phyloP scores from a whole-genome alignment of 2,329 filamentous ascomycete genomes.

The Didymella pomorum region DNA sequence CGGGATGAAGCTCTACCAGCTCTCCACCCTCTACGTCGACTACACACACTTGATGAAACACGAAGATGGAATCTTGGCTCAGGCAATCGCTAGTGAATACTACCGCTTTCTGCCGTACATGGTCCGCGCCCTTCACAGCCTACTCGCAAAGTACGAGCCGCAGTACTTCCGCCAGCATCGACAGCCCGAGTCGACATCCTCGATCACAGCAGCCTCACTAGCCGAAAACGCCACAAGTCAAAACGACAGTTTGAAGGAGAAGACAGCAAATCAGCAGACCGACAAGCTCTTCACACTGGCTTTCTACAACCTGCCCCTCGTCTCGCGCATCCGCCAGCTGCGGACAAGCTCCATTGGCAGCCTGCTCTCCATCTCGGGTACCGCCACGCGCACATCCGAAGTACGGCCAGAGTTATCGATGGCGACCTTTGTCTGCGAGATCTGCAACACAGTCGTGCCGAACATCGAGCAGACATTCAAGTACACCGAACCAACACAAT shows the following conservation, averaged over 20 bases:
- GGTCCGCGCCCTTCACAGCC: constrained; percentile 84
- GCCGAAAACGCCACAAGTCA: constrained; percentile 66
- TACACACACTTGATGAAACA: constrained; percentile 82
- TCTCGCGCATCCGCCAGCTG: constrained; percentile 84
- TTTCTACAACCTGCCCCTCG: constrained; percentile 90
- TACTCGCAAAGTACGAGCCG: constrained; percentile 93
- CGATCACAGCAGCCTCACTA: constrained; percentile 72
- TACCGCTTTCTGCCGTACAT: constrained; percentile 95
- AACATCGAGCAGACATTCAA: constrained; percentile 98
- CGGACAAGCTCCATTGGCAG: constrained; percentile 91
- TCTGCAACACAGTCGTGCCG: constrained; percentile 81
- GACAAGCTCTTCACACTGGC: constrained; percentile 94
- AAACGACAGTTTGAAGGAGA: constrained; percentile 66
- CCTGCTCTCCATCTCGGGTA: constrained; percentile 93
- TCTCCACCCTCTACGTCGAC: constrained; percentile 89
- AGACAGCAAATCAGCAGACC: constrained; percentile 91
- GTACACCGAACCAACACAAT: constrained; percentile 96
- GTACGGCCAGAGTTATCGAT: constrained; percentile 92
- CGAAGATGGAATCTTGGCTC: constrained; percentile 81
- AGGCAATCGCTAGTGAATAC: constrained; percentile 88
- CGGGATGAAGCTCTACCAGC: constrained; percentile 73
- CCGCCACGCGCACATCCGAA: constrained; percentile 95
- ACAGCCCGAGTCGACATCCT: constrained; percentile 78
- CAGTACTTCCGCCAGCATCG: constrained; percentile 93
- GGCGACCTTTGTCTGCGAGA: constrained; percentile 91